phyloP scores from a whole-genome alignment of 2,329 filamentous ascomycete genomes.

The Thielaviopsis ethacetica region DNA sequence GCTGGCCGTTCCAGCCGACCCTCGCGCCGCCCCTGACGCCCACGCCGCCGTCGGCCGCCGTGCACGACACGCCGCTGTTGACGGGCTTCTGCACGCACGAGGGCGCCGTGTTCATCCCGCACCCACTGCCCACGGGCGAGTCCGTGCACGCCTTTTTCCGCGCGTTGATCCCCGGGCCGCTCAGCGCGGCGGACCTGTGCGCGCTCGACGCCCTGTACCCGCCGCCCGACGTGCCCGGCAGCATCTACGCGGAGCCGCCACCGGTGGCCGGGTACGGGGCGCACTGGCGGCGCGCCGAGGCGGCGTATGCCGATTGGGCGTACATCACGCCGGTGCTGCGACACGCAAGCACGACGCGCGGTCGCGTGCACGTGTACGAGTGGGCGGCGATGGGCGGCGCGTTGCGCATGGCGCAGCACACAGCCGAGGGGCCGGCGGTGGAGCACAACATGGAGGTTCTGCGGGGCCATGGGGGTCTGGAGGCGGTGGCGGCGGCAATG shows the following conservation, averaged over 20 bases:
- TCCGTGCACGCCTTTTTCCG: slow-evolving; percentile 46
- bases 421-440: slow-evolving; percentile 28
- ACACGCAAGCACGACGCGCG: slow-evolving; percentile 28
- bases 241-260: slow-evolving; percentile 24
- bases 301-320: slow-evolving; percentile 47
- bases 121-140: slow-evolving; percentile 25
- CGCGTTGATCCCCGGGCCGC: slow-evolving; percentile 38
- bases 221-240: slow-evolving; percentile 28
- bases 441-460: slow-evolving; percentile 26
- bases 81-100: slow-evolving; percentile 59
- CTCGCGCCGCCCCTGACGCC: slow-evolving; percentile 38
- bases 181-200: slow-evolving; percentile 34
- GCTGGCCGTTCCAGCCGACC: slow-evolving; percentile 55
- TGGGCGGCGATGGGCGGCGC: slow-evolving; percentile 32
- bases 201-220: slow-evolving; percentile 46
- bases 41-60: slow-evolving; percentile 38
- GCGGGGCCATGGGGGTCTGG: slow-evolving; percentile 21
- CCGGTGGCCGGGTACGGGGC: slow-evolving; percentile 24
- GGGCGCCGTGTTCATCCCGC: slow-evolving; percentile 46
- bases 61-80: slow-evolving; percentile 31
- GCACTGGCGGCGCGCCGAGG: slow-evolving; percentile 41
- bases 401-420: slow-evolving; percentile 29
- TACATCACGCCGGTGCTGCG: slow-evolving; percentile 49
- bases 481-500: slow-evolving; percentile 25
- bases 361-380: slow-evolving; percentile 37